phyloP scores from a whole-genome alignment of 805 yeast species.

The Kazachstania taianensis region DNA sequence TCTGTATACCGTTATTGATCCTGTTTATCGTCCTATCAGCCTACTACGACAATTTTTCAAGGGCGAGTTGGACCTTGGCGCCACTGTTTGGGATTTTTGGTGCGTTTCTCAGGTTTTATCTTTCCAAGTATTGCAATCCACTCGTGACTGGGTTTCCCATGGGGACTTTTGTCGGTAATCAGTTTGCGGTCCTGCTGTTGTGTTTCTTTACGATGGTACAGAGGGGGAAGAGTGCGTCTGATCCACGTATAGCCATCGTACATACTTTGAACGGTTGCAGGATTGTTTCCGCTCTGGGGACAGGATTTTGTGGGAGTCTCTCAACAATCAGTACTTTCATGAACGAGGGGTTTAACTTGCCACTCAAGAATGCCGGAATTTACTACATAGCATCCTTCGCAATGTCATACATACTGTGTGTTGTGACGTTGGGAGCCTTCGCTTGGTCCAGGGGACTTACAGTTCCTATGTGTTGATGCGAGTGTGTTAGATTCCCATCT shows the following conservation, averaged over 20 bases:
- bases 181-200: conserved; percentile 28
- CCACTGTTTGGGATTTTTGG: conserved; percentile 66
- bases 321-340: conserved; percentile 74
- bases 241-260: conserved; percentile 23
- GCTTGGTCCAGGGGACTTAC: conserved; percentile 45
- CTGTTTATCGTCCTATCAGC: conserved; percentile 24
- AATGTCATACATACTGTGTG: conserved; percentile 37
- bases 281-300: conserved; percentile 42
- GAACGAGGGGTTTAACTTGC: conserved; percentile 45
- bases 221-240: conserved; percentile 33
- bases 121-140: conserved; percentile 42
- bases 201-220: conserved; percentile 18
- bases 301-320: conserved; percentile 63
- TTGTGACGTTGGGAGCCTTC: conserved; percentile 62
- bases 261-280: conserved; percentile 35
- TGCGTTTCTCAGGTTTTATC: conserved; percentile 45
- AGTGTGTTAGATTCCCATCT: background rate
- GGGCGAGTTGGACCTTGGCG: conserved; percentile 58
- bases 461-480: conserved; percentile 8
- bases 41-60: conserved; percentile 34
- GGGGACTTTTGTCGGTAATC: conserved; percentile 44
- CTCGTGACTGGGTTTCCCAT: conserved; percentile 38
- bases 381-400: conserved; percentile 44
- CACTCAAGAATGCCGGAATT: conserved; percentile 31
- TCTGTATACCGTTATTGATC: conserved; percentile 18